These are phyloP conservation scores for Rhododendron ferrugineum DNA, from an alignment of 148 eudicot genomes.

Conservation along the genomic window DNA sequence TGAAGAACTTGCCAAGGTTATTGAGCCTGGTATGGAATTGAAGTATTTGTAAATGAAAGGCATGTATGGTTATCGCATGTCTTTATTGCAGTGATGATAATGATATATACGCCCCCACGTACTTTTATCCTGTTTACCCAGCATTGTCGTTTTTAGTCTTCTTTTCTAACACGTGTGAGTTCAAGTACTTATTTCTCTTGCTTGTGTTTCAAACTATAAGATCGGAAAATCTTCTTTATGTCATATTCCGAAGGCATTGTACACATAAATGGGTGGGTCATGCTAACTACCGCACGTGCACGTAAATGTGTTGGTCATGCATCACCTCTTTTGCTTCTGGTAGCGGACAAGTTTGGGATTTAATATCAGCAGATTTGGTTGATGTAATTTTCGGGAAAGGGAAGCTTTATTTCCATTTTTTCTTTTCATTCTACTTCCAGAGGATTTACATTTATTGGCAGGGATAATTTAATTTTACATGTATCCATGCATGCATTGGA, in stretches of 20 bases:
- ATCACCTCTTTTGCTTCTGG: slow-evolving; percentile 4
- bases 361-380: background rate
- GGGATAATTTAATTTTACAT: background rate
- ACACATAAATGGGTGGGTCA: background rate
- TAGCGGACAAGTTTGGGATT: background rate
- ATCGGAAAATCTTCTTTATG: background rate
- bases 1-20: slow-evolving; percentile 60
- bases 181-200: background rate
- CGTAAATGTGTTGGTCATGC: background rate
- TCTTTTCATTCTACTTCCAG: background rate
- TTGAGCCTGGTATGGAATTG: slow-evolving; percentile 63
- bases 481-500: background rate
- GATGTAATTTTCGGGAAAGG: background rate
- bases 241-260: background rate
- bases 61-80: background rate
- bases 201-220: background rate
- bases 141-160: background rate
- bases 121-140: background rate
- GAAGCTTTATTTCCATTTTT: background rate
- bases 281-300: background rate
- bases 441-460: background rate
- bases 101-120: background rate
- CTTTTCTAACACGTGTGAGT: background rate
- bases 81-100: background rate
- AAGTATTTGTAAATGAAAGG: background rate